Conservation (phyloP, 2,329 filamentous ascomycete genomes). For the Aspergillus oerlinghausenensis region DNA sequence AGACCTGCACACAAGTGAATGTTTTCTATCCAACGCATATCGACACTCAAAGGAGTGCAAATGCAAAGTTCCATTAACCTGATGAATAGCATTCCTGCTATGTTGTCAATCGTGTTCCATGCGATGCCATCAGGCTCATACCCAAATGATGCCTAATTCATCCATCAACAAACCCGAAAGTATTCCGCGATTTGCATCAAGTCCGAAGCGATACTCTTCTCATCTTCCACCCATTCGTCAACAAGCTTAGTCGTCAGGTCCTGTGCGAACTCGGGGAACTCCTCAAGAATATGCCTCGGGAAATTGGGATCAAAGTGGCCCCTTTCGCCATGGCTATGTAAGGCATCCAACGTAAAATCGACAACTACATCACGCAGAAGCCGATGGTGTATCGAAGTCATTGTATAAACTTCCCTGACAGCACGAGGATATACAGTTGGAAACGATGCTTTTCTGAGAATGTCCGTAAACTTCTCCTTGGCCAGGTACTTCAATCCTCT, state of each 20-base stretch:
- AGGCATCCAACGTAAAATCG: background rate
- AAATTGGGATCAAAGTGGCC: slow-evolving; percentile 22
- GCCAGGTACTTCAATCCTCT: background rate
- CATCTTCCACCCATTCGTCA: background rate
- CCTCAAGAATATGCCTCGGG: slow-evolving; percentile 9
- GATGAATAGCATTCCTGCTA: background rate
- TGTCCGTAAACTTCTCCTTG: background rate
- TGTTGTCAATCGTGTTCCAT: background rate
- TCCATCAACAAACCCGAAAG: background rate
- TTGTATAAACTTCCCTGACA: background rate
- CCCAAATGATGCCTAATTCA: background rate
- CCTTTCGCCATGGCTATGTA: background rate
- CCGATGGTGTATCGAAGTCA: background rate
- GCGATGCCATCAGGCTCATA: too few species aligned
- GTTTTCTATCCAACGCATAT: background rate
- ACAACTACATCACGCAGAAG: background rate
- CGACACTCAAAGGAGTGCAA: background rate
- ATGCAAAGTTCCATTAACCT: background rate
- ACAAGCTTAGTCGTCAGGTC: slow-evolving; percentile 15
- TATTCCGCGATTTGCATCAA: background rate
- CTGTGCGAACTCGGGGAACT: slow-evolving; percentile 13
- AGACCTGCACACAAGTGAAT: background rate
- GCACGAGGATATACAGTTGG: background rate
- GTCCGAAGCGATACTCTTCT: background rate
- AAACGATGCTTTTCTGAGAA: background rate